A percentile compares a stretch with the other conserved stretches of the same genome.
Conservation (phyloP, 2,329 filamentous ascomycete species). For the Alternaria brassicae region DNA sequence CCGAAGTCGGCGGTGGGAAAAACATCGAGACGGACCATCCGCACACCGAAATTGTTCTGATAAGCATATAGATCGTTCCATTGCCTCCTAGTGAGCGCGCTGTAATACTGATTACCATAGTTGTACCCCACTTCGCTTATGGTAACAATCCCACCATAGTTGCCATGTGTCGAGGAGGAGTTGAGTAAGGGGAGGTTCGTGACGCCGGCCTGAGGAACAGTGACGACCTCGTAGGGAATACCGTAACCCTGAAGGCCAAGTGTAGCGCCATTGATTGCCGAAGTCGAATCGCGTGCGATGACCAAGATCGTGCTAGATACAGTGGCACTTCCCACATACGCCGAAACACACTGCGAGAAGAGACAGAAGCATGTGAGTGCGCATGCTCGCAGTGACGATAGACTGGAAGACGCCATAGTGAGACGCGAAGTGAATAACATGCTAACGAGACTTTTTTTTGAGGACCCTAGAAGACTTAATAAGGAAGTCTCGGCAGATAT, state of each 20-base stretch:
- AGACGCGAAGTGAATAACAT: constrained; percentile 25
- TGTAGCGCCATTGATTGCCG: constrained; percentile 59
- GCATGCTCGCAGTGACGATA: constrained; percentile 34
- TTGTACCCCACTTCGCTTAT: constrained; percentile 63
- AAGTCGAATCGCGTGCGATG: constrained; percentile 60
- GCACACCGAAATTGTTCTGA: constrained; percentile 64
- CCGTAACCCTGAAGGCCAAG: constrained; percentile 67
- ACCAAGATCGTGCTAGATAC: constrained; percentile 61
- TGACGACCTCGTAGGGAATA: constrained; percentile 63
- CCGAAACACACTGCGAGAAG: constrained; percentile 25
- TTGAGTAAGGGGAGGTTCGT: constrained; percentile 61
- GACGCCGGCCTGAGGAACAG: constrained; percentile 62
- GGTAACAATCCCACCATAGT: constrained; percentile 66
- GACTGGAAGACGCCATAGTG: constrained; percentile 37
- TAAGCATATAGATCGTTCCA: constrained; percentile 65
- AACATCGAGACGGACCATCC: constrained; percentile 67
- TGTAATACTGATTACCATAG: constrained; percentile 58
- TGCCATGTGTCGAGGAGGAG: constrained; percentile 57
- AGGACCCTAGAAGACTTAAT: constrained; percentile 40
- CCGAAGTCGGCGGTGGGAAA: constrained; percentile 62
- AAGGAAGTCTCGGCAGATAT: constrained; percentile 42
- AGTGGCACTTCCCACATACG: constrained; percentile 35
- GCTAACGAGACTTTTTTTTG: constrained; percentile 25
- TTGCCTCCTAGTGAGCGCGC: constrained; percentile 63
- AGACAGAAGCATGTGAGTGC: constrained; percentile 33